A percentile compares a stretch with the other conserved stretches of the same genome.
Evolutionary conservation across 192 early-diverging fungal genomes (phyloP).

Genomic region (Entomortierella beljakovae): DNA sequence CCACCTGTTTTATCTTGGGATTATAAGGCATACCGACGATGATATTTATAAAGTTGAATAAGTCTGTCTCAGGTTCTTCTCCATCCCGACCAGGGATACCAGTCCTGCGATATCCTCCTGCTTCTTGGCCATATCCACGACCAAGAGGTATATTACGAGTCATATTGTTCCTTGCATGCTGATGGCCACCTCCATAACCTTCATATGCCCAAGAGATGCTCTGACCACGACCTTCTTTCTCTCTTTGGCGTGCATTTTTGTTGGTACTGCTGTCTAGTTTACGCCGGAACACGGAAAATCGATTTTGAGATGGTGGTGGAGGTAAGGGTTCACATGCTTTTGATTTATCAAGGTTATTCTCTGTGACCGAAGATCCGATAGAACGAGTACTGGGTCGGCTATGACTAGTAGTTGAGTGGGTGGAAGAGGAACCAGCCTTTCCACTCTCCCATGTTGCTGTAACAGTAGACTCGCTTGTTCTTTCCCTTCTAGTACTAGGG

Average conservation of each 20-base stretch:
- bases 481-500: neutral
- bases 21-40: slow-evolving; percentile 25
- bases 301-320: slow-evolving; percentile 2
- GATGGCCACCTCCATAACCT: neutral
- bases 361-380: neutral
- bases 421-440: neutral
- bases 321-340: neutral
- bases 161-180: neutral
- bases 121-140: neutral
- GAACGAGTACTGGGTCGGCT: neutral
- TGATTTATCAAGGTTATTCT: neutral
- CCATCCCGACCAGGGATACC: slow-evolving; percentile 32
- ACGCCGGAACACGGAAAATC: slow-evolving; percentile 20
- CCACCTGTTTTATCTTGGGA: slow-evolving; percentile 6
- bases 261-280: neutral
- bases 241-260: neutral
- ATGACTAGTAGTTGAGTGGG: neutral
- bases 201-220: neutral
- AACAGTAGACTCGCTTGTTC: slow-evolving; percentile 2
- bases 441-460: neutral
- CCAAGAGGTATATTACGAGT: neutral
- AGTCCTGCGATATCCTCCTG: slow-evolving; percentile 9
- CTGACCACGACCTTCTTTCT: neutral
- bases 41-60: slow-evolving; percentile 36
- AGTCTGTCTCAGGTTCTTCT: slow-evolving; percentile 42